Evolutionary conservation across 495 filamentous ascomycete genomes (phyloP).

Genomic region (Neohortaea acidophila): DNA sequence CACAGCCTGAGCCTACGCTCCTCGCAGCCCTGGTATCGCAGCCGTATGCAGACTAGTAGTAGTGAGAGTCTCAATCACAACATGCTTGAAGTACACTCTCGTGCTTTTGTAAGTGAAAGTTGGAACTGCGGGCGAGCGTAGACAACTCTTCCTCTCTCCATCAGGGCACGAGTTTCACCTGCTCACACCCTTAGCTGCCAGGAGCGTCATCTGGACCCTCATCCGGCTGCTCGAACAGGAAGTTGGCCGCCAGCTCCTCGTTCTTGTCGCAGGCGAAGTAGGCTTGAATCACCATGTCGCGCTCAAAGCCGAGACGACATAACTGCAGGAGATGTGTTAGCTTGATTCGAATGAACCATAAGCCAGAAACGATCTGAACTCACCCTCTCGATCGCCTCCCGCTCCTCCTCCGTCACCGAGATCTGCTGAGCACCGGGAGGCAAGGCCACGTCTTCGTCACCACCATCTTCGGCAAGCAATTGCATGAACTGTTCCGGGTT

Average conservation of each 20-base stretch:
- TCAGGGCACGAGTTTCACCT: background rate
- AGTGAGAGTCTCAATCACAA: no score
- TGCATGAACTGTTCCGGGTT: constrained; percentile 87
- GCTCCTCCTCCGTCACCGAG: constrained; percentile 83
- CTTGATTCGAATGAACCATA: constrained; percentile 5
- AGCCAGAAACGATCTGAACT: constrained; percentile 24
- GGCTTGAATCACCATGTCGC: constrained; percentile 88
- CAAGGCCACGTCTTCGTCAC: constrained; percentile 49
- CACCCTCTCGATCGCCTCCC: constrained; percentile 91
- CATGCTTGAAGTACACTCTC: background rate
- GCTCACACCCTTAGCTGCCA: constrained; percentile 1
- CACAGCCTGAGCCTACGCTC: no score
- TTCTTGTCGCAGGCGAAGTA: constrained; percentile 99
- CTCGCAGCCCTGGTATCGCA: no score
- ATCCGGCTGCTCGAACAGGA: constrained; percentile 91
- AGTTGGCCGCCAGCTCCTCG: constrained; percentile 93
- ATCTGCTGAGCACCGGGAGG: constrained; percentile 84
- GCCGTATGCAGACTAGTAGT: no score
- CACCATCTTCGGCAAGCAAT: constrained; percentile 65
- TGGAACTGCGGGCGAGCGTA: background rate
- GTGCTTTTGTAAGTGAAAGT: background rate
- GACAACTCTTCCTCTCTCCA: background rate
- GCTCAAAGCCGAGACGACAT: constrained; percentile 78
- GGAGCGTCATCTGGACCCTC: constrained; percentile 63
- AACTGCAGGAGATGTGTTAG: constrained; percentile 42